A percentile compares a stretch with the other conserved stretches of the same genome.
Conservation (phyloP, 768 basidiomycete genomes). For the Podaxis rugospora region DNA sequence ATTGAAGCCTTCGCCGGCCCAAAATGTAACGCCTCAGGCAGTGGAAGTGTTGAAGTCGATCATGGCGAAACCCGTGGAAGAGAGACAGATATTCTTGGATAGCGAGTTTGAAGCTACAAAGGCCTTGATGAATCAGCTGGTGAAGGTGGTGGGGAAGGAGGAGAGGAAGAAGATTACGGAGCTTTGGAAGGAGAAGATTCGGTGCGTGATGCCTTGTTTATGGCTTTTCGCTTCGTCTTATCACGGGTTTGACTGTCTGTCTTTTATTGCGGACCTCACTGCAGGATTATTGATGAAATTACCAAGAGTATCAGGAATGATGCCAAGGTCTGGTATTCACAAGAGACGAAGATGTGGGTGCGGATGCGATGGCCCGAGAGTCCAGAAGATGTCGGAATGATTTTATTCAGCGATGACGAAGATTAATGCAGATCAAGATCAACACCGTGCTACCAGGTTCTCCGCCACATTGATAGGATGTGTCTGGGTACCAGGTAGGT, state of each 20-base stretch:
- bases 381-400: slow-evolving; percentile 33
- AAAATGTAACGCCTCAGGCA: slow-evolving; percentile 1
- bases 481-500: not conserved
- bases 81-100: slow-evolving; percentile 44
- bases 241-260: not conserved
- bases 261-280: not conserved
- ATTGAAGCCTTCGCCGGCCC: not conserved
- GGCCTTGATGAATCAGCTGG: slow-evolving; percentile 41
- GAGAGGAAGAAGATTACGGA: slow-evolving; percentile 45
- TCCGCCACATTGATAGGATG: not conserved
- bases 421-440: slow-evolving; percentile 21
- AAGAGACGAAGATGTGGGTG: slow-evolving; percentile 15
- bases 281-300: slow-evolving; percentile 8
- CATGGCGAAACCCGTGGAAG: slow-evolving; percentile 30
- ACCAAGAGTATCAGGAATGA: slow-evolving; percentile 9
- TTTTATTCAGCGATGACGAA: slow-evolving; percentile 50
- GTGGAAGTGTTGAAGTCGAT: not conserved
- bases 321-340: slow-evolving; percentile 6
- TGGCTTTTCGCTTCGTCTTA: not conserved
- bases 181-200: slow-evolving; percentile 44
- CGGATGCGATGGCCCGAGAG: slow-evolving; percentile 43
- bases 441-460: not conserved
- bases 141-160: slow-evolving; percentile 41
- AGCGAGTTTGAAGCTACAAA: slow-evolving; percentile 51
- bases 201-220: slow-evolving; percentile 37